These are phyloP conservation scores for Boletus coccyginus DNA, from an alignment of 768 basidiomycete species.

Conservation along the genomic window DNA sequence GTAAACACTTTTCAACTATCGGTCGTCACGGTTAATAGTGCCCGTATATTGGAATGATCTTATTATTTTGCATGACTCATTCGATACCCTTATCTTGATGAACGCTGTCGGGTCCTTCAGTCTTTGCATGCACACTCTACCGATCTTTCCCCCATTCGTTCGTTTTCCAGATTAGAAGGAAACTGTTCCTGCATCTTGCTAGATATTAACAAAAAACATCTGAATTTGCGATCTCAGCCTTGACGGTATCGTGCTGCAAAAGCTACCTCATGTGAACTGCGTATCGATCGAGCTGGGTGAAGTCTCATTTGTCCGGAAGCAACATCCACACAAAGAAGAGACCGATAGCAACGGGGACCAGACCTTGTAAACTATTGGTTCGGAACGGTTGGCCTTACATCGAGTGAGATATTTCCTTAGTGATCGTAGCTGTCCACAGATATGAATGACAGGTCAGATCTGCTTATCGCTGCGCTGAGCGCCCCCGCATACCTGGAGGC, in stretches of 20 bases:
- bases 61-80: background rate
- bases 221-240: background rate
- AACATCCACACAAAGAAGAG: background rate
- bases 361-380: background rate
- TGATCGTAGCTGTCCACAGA: background rate
- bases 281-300: background rate
- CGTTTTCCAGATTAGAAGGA: background rate
- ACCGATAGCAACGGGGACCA: background rate
- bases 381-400: background rate
- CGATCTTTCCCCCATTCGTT: background rate
- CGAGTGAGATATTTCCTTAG: background rate
- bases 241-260: background rate
- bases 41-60: background rate
- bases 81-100: background rate
- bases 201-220: too few relatives aligned
- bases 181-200: background rate
- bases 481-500: too few relatives aligned
- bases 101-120: background rate
- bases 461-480: too few relatives aligned
- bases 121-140: background rate
- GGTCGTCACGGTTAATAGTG: slow-evolving; percentile 1
- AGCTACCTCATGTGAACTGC: background rate
- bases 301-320: background rate
- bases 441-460: background rate
- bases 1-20: slow-evolving; percentile 7